phyloP scores from a whole-genome alignment of 2,329 filamentous ascomycete species.

The Macrophomina tecta region DNA sequence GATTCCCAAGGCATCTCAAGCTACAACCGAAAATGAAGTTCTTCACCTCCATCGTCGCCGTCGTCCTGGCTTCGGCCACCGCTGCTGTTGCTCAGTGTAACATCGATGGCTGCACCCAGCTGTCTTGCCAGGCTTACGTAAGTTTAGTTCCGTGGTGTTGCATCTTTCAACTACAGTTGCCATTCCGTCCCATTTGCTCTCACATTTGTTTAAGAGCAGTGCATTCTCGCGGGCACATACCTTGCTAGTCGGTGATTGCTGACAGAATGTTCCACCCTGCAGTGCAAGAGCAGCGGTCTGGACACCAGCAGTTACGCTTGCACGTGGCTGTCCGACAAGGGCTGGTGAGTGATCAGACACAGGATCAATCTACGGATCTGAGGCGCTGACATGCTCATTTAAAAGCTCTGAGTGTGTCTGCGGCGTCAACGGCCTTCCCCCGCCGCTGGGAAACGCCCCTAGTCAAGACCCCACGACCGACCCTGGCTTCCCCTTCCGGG shows the following conservation, averaged over 20 bases:
- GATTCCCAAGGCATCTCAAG: neutral
- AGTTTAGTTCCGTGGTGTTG: neutral
- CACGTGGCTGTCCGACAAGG: neutral
- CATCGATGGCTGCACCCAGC: neutral
- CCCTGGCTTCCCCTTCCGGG: constrained; percentile 2
- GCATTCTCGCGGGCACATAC: neutral
- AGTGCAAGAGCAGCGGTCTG: neutral
- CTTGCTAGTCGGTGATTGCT: neutral
- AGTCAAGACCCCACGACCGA: neutral
- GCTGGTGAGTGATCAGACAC: neutral
- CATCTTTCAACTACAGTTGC: neutral
- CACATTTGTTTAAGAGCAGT: neutral
- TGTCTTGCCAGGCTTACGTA: constrained; percentile 3
- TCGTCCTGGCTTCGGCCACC: neutral
- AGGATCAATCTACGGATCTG: neutral
- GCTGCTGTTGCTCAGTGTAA: neutral
- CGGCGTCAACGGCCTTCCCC: neutral
- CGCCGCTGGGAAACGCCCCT: neutral
- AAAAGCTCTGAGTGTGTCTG: constrained; percentile 1
- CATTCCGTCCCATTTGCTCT: neutral
- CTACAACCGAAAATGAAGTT: constrained; percentile 3
- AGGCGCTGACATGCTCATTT: neutral
- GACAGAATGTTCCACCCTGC: neutral
- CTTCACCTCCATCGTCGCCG: neutral
- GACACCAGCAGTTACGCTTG: constrained; percentile 11